Percentiles rank a stretch among this genome's conserved stretches.
Conservation (phyloP, 495 filamentous ascomycete genomes). For the Bryoglossum gracile region DNA sequence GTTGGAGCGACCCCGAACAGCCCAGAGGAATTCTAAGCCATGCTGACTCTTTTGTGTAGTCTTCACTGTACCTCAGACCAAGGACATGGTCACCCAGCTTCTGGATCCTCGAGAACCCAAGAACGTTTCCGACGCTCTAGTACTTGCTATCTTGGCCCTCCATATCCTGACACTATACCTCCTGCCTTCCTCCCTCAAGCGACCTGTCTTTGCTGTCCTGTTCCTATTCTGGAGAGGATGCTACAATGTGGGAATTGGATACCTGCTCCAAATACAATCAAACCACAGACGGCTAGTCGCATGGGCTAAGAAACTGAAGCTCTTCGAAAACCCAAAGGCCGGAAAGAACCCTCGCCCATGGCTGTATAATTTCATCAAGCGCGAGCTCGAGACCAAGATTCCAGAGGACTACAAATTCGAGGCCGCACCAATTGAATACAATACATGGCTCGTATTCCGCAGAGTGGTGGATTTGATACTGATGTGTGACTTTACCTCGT, state of each 20-base stretch:
- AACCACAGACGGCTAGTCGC: constrained; percentile 75
- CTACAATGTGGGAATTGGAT: constrained; percentile 93
- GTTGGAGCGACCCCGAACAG: no score
- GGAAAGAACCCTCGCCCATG: constrained; percentile 74
- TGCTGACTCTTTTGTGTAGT: constrained; percentile 43
- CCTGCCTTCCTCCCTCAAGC: constrained; percentile 57
- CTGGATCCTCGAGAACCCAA: constrained; percentile 93
- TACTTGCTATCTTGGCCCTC: constrained; percentile 70
- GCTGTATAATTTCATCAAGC: constrained; percentile 75
- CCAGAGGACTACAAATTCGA: constrained; percentile 91
- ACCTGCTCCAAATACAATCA: constrained; percentile 81
- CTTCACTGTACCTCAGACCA: constrained; percentile 91
- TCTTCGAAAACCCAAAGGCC: constrained; percentile 77
- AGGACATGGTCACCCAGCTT: constrained; percentile 98
- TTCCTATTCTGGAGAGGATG: constrained; percentile 89
- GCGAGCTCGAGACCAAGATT: constrained; percentile 90
- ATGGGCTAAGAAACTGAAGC: constrained; percentile 77
- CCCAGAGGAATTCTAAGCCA: no score
- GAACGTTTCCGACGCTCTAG: constrained; percentile 76
- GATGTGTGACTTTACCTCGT: constrained; percentile 97
- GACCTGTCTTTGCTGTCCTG: constrained; percentile 67
- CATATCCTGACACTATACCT: constrained; percentile 66
- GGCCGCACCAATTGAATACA: constrained; percentile 90
- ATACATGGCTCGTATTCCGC: constrained; percentile 95
- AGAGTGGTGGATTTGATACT: constrained; percentile 91